Percentiles rank a stretch among this genome's conserved stretches.
These are phyloP conservation scores for Vigna unguiculata DNA, from an alignment of 306 rosid genomes.

Conservation along the genomic window DNA sequence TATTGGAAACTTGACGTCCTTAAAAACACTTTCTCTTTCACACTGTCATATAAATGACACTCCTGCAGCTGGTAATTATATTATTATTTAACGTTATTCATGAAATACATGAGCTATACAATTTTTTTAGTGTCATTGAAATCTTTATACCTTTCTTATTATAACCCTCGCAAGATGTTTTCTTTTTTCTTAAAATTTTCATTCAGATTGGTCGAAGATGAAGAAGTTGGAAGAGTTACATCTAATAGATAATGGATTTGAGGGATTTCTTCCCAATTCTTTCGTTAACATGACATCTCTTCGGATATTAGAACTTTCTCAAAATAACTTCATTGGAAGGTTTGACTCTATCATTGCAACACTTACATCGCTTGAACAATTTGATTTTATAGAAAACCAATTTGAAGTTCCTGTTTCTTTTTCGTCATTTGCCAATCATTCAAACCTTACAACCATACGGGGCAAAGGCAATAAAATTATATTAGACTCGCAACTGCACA, in stretches of 20 bases:
- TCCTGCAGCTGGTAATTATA: conserved; percentile 2
- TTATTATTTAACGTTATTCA: no score
- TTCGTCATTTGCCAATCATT: conserved; percentile 11
- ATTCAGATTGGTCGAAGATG: conserved; percentile 27
- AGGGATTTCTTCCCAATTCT: not conserved
- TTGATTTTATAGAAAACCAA: conserved; percentile 17
- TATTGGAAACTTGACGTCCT: conserved; percentile 23
- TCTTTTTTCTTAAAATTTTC: not conserved
- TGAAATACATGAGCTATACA: no score
- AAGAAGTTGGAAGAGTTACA: conserved; percentile 23
- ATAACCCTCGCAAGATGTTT: not conserved
- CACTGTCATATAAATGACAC: not conserved
- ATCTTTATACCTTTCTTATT: not conserved
- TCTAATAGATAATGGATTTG: not conserved
- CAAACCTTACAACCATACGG: not conserved
- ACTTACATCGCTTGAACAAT: conserved; percentile 28
- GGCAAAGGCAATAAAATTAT: conserved; percentile 11
- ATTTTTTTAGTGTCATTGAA: no score
- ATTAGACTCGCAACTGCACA: not conserved
- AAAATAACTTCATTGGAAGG: not conserved
- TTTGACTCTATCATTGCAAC: not conserved
- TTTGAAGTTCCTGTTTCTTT: conserved; percentile 34
- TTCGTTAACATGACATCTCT: conserved; percentile 30
- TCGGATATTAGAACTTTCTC: not conserved
- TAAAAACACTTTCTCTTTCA: not conserved